Base-by-base conservation (phyloP, 352 stramenopile genomes). In the Albugo candida region DNA sequence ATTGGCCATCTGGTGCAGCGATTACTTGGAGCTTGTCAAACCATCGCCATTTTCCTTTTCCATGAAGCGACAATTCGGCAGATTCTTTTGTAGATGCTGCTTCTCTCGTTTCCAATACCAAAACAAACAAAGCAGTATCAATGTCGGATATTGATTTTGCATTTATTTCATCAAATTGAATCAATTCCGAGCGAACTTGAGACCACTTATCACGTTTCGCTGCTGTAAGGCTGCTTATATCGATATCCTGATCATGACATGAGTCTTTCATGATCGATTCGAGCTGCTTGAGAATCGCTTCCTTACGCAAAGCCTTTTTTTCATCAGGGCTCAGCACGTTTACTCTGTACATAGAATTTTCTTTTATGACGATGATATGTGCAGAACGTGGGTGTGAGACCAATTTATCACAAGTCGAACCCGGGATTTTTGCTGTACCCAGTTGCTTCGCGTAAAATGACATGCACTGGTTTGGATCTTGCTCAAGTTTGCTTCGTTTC, bases 1-100 rank as follows among this genome's bases (percentile, higher is more conserved):
- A 43, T 48, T 84, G 69, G 16, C 86, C 86, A 49, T 92, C 77
- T 13, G 58, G 59, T 40, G 92, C 70, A 24, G 71, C 74, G 35
- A 93, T 85, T 38, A 96, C 64, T 51, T 91, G 77, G 49, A 95
- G 66, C 68, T 96, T 96, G 67, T 96, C 86, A 48, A 94, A 96
- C 86, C 85, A 96, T 41, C 86, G 71, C 48, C 85, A 80, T 21
- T 60, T 64, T 11, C 67, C 68, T 36, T 87, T 67, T 16, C 85
- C 83, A 40, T 93, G 79, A 45, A 95, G 64, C 13, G 92, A 83
- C 19, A 86, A 52, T 35, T 86, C 61, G 51, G 78, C 78, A 41
- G 83, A 75, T 47, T 84, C 71, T 51, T 81, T 78, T 46, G 66
- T 73, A 46, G 83, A 72, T 0, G 50, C 51, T 2, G 70, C 66